Conservation (phyloP, 257 asterid species). For the Solanum peruvianum region DNA sequence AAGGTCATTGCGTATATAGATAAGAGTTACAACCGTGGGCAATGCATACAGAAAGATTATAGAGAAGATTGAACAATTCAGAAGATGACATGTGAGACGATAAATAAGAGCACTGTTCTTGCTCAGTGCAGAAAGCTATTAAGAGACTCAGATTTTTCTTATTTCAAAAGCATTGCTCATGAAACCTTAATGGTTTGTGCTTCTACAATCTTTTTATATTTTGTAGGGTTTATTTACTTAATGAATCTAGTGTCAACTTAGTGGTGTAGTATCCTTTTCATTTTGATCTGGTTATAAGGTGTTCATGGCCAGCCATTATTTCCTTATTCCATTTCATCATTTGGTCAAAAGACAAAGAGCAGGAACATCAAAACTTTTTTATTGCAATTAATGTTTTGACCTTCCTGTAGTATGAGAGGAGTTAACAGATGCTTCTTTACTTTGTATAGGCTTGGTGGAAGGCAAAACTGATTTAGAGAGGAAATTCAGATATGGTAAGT, state of each 20-base stretch:
- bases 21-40: background rate
- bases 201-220: background rate
- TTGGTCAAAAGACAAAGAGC: background rate
- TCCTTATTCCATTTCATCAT: background rate
- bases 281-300: background rate
- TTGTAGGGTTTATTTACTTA: background rate
- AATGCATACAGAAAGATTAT: too few species aligned
- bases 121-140: background rate
- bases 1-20: background rate
- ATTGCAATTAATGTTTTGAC: background rate
- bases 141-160: background rate
- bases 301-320: background rate
- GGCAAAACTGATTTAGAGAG: background rate
- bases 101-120: too few species aligned
- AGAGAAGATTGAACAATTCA: background rate
- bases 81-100: background rate
- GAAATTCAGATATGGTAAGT: background rate
- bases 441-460: background rate
- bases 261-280: background rate
- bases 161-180: background rate
- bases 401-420: background rate
- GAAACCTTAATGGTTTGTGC: background rate
- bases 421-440: background rate
- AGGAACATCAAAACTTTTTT: background rate
- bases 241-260: background rate